A percentile compares a stretch with the other conserved stretches of the same genome.
Conservation (phyloP, 192 early-diverging fungal genomes). For the Coemansia sp. region DNA sequence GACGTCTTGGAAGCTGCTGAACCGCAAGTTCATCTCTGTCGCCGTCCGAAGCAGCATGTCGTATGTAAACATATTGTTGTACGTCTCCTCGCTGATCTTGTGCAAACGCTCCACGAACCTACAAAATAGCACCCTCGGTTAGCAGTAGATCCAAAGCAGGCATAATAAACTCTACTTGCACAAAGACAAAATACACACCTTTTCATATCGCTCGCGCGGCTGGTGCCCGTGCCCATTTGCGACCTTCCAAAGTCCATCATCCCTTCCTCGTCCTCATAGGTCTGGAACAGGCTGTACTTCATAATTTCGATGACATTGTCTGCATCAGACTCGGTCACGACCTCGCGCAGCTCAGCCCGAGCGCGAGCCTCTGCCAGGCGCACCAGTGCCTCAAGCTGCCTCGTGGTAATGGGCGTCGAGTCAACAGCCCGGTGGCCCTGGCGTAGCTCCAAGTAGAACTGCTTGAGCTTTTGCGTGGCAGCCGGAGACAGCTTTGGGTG, state of each 20-base stretch:
- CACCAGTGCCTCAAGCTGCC: slow-evolving; percentile 80
- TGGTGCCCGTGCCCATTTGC: slow-evolving; percentile 59
- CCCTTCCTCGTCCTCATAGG: slow-evolving; percentile 59
- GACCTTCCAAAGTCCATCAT: slow-evolving; percentile 60
- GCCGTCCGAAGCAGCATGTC: slow-evolving; percentile 63
- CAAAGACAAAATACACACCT: slow-evolving; percentile 33
- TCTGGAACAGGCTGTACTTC: slow-evolving; percentile 64
- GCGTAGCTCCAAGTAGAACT: slow-evolving; percentile 73
- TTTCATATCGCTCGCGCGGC: slow-evolving; percentile 59
- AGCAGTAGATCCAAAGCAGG: neutral
- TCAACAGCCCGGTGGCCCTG: slow-evolving; percentile 61
- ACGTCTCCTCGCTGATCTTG: slow-evolving; percentile 56
- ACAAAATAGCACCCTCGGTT: neutral
- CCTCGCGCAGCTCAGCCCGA: slow-evolving; percentile 68
- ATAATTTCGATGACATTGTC: slow-evolving; percentile 78
- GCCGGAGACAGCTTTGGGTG: slow-evolving; percentile 64
- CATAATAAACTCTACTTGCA: neutral
- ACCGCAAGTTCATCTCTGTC: slow-evolving; percentile 55
- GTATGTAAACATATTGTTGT: slow-evolving; percentile 66
- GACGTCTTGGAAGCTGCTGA: slow-evolving; percentile 62
- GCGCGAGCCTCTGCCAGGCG: slow-evolving; percentile 76
- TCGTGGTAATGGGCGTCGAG: slow-evolving; percentile 75
- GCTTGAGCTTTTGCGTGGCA: slow-evolving; percentile 60
- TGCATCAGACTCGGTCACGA: slow-evolving; percentile 70
- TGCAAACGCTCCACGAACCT: slow-evolving; percentile 62